Conservation (phyloP, 345 rosid genomes). For the Melaleuca quinquenervia region DNA sequence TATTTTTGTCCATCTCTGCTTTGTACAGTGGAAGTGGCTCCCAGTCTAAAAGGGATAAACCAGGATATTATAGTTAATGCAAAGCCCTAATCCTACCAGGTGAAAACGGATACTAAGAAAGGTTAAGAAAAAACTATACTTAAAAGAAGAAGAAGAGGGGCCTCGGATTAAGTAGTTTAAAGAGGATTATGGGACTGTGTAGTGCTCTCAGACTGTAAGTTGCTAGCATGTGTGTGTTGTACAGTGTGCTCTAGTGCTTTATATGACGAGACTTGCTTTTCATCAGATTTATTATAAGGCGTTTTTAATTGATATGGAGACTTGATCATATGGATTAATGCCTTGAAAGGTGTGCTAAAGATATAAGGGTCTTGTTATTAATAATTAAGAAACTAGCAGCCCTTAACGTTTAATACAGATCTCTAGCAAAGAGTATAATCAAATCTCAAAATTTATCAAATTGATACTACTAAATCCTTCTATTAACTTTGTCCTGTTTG, state of each 20-base stretch:
- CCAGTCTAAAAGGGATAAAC: background rate
- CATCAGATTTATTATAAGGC: background rate
- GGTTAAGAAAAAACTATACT: background rate
- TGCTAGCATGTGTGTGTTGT: background rate
- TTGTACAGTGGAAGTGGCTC: background rate
- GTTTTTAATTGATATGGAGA: background rate
- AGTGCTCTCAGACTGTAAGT: background rate
- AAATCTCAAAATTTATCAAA: background rate
- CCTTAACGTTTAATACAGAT: background rate
- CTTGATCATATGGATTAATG: background rate
- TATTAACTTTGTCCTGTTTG: background rate
- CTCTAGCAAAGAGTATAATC: fast-evolving
- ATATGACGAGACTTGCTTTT: background rate
- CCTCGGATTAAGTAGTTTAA: background rate
- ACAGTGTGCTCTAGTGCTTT: background rate
- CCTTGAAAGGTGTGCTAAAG: background rate
- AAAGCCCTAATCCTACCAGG: background rate
- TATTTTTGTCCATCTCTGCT: background rate
- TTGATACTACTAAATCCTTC: background rate
- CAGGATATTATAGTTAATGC: background rate
- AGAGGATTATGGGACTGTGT: background rate
- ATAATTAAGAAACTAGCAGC: background rate
- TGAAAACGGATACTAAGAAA: background rate
- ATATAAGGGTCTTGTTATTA: too few species aligned
- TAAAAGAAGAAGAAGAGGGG: background rate